phyloP scores from a whole-genome alignment of 2,329 filamentous ascomycete species.

The Aspergillus proliferans region DNA sequence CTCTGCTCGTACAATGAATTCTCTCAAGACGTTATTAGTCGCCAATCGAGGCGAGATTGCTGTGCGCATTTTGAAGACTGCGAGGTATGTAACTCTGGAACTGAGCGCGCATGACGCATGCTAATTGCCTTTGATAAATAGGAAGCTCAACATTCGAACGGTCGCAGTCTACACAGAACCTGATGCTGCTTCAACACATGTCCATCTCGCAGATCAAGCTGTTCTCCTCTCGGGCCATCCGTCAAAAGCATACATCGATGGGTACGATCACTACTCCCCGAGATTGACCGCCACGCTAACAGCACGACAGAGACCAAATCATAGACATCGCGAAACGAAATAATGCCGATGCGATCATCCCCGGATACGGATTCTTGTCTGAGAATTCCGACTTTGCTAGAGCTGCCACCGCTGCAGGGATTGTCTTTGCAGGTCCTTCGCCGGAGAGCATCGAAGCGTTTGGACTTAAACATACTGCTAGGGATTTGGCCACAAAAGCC shows the following conservation, averaged over 20 bases:
- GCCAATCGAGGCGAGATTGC: conserved; percentile 58
- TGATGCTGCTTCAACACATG: conserved; percentile 51
- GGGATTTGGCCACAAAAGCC: conserved; percentile 48
- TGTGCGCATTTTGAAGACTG: conserved; percentile 48
- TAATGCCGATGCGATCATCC: conserved; percentile 54
- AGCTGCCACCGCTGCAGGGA: conserved; percentile 46
- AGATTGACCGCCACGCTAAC: not conserved
- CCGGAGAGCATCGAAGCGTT: conserved; percentile 50
- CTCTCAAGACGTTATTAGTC: conserved; percentile 49
- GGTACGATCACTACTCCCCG: conserved; percentile 12
- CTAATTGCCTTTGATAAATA: conserved; percentile 5
- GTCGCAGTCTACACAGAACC: conserved; percentile 54
- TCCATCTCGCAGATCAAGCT: conserved; percentile 49
- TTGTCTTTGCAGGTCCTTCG: conserved; percentile 56
- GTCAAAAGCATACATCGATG: conserved; percentile 46
- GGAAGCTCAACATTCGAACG: conserved; percentile 44
- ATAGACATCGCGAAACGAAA: conserved; percentile 48
- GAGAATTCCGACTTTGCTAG: conserved; percentile 59
- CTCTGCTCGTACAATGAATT: conserved; percentile 21
- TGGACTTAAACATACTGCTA: conserved; percentile 54
- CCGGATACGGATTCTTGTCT: conserved; percentile 62
- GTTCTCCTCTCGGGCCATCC: conserved; percentile 45
- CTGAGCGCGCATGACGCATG: not conserved
- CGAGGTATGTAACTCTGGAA: conserved; percentile 25
- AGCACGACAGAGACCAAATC: conserved; percentile 24